Evolutionary conservation across 2,329 filamentous ascomycete species (phyloP), one percentile per base, ranked within the genome.

Genomic region (Xylogone sp.): DNA sequence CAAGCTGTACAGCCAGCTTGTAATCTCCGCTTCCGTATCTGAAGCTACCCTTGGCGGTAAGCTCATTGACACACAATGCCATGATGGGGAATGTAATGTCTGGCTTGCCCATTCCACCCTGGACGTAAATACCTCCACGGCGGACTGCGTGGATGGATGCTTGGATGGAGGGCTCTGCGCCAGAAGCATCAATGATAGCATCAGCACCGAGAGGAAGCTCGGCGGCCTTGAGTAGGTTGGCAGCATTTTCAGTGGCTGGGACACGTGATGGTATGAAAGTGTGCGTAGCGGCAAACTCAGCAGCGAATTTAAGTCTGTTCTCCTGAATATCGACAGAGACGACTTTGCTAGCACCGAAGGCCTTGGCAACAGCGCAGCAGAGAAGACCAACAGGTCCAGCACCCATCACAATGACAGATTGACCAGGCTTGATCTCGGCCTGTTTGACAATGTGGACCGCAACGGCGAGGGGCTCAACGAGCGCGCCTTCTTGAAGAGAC

Each of bases 81-180:
- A 93, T 88, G 68, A 97, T 96, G 48, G 93, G 93, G 75, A 97
- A 96, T 8, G 72, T 88, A 68, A 97, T 92, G 64, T 96, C 89
- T 39, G 83, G 71, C 67, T 87, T 88, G 65, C 93, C 93, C 90
- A 97, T 96, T 50, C 92, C 92, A 53, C 85, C 90, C 73, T 95
- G 90, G 8, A 95, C 86, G 62, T 90, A 93, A 16, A 80, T 85
- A 27, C 89, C 89, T 51, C 89, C 89, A 45, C 76, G 76, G 56
- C 84, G 79, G 21, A 91, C 79, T 19, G 79, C 78, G 69, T 92
- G 86, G 62, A 93, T 79, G 29, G 80, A 81, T 0, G 87, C 79
- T 71, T 92, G 88, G 62, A 93, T 90, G 9, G 83, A 87, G 0
- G 87, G 82, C 71, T 91, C 88, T 2, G 87, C 90, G 29, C 89